These are phyloP conservation scores for Meripilus lineatus DNA, from an alignment of 1,284 basidiomycete genomes.

Conservation along the genomic window DNA sequence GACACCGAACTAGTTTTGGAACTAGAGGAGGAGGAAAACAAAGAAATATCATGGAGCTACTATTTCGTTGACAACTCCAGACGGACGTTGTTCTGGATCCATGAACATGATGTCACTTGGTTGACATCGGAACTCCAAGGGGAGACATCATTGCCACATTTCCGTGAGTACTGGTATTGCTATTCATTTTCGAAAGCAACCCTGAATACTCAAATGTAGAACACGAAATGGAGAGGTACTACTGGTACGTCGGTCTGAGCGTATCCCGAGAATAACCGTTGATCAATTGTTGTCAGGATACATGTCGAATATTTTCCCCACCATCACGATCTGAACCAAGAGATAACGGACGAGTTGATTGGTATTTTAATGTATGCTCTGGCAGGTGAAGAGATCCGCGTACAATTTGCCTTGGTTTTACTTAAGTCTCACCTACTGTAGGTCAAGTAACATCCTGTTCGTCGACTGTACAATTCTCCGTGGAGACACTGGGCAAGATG, in stretches of 20 bases:
- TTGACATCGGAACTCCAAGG: not conserved
- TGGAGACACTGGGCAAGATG: slow-evolving; percentile 27
- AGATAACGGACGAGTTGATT: slow-evolving; percentile 38
- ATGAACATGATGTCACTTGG: not conserved
- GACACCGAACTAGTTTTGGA: slow-evolving; percentile 3
- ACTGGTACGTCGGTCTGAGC: slow-evolving; percentile 2
- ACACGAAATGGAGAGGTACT: not conserved
- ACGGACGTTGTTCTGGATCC: slow-evolving; percentile 6
- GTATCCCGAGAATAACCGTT: not conserved
- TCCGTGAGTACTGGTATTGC: not conserved
- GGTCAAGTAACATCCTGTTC: slow-evolving; percentile 38
- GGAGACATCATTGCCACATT: not conserved
- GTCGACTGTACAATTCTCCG: slow-evolving; percentile 37
- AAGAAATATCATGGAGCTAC: not conserved
- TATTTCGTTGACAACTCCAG: slow-evolving; percentile 2
- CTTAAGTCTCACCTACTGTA: slow-evolving; percentile 13
- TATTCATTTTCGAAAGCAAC: not conserved
- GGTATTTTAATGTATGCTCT: slow-evolving; percentile 44
- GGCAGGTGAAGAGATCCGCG: slow-evolving; percentile 35
- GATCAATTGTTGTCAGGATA: slow-evolving; percentile 28
- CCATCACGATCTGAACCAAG: slow-evolving; percentile 29
- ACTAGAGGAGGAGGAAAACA: not conserved
- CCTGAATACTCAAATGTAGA: not conserved
- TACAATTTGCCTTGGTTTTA: not conserved
- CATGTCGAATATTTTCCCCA: slow-evolving; percentile 50